A percentile compares a stretch with the other conserved stretches of the same genome.
These are phyloP conservation scores for Theileria annulata DNA, from an alignment of 169 alveolate genomes.

Conservation along the genomic window DNA sequence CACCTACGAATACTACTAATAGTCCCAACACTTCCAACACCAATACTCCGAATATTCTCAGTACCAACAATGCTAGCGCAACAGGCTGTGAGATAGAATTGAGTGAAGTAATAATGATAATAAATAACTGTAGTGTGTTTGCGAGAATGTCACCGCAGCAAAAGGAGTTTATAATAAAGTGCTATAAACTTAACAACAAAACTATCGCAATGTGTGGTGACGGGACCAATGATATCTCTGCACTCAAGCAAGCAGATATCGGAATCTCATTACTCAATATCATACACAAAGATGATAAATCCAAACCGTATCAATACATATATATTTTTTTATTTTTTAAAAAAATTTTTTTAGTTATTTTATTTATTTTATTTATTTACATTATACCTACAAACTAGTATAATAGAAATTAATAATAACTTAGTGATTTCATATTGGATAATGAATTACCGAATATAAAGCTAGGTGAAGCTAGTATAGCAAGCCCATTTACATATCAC, in stretches of 20 bases:
- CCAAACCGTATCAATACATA: background rate
- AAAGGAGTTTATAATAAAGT: constrained; percentile 85
- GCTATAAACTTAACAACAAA: constrained; percentile 80
- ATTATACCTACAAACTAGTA: background rate
- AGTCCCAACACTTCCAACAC: background rate
- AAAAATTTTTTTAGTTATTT: background rate
- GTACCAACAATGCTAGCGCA: no score
- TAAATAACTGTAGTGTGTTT: constrained; percentile 81
- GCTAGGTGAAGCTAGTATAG: constrained; percentile 97
- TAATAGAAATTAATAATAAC: background rate
- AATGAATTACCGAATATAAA: constrained; percentile 82
- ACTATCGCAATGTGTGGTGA: constrained; percentile 96
- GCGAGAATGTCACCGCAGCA: constrained; percentile 96
- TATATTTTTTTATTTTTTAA: background rate
- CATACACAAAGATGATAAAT: constrained; percentile 35
- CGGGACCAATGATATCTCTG: constrained; percentile 99
- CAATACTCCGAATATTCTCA: background rate
- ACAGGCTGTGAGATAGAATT: constrained; percentile 18
- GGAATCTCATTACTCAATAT: constrained; percentile 94
- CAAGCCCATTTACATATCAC: constrained; percentile 97
- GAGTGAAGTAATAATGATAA: constrained; percentile 53
- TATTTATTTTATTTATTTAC: background rate
- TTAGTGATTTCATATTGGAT: constrained; percentile 38
- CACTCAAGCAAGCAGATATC: constrained; percentile 94
- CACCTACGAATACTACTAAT: background rate